A percentile compares a stretch with the other conserved stretches of the same genome.
Conservation (phyloP, 2,329 filamentous ascomycete species). For the Ophiostoma quercus region DNA sequence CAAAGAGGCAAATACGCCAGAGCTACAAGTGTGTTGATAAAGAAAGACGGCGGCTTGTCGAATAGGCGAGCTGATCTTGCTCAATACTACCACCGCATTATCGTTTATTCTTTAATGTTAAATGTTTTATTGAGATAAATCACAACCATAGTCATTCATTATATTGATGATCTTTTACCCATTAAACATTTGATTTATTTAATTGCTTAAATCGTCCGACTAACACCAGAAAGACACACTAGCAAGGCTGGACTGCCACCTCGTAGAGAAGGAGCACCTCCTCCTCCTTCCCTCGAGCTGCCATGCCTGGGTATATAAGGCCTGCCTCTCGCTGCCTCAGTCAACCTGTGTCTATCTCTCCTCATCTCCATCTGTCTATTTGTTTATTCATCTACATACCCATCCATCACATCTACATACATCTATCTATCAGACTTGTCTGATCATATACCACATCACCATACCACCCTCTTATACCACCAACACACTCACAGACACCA, state of each 20-base stretch:
- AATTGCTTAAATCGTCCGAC: not conserved
- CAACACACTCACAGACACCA: not conserved
- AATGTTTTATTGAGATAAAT: not conserved
- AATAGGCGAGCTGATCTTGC: not conserved
- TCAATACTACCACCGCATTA: not conserved
- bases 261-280: not conserved
- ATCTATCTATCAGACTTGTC: not conserved
- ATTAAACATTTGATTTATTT: not conserved
- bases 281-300: not conserved
- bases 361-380: not conserved
- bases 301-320: not conserved
- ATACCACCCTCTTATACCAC: not conserved
- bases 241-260: not conserved
- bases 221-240: not conserved
- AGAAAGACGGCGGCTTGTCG: not conserved
- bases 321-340: not conserved
- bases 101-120: not conserved
- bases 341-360: too few species aligned
- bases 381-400: not conserved
- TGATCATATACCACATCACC: not conserved
- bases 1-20: conserved; percentile 4
- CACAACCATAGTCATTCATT: not conserved
- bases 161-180: not conserved
- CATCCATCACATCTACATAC: not conserved
- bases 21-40: not conserved